These are phyloP conservation scores for Cladosporium sp. DNA, from an alignment of 2,329 filamentous ascomycete species.

Conservation along the genomic window DNA sequence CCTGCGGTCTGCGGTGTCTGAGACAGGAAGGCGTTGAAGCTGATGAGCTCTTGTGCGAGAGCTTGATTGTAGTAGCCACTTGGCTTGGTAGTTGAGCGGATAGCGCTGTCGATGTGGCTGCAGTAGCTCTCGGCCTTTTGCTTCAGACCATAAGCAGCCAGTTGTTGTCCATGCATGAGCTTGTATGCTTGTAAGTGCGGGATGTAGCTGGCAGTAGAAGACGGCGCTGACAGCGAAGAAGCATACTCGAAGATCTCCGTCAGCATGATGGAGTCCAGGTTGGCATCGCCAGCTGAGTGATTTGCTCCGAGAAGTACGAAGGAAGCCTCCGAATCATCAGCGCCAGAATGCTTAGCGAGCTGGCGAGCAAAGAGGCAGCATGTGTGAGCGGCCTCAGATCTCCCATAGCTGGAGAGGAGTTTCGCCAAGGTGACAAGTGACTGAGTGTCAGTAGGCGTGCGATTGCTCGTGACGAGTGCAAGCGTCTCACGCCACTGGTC, in stretches of 20 bases:
- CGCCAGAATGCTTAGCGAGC: constrained; percentile 69
- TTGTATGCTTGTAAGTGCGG: constrained; percentile 91
- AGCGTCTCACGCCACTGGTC: constrained; percentile 94
- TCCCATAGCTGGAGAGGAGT: constrained; percentile 77
- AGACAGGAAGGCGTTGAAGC: constrained; percentile 76
- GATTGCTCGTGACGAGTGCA: constrained; percentile 79
- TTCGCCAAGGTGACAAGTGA: constrained; percentile 77
- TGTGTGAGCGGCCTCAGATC: constrained; percentile 86
- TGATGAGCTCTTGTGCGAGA: constrained; percentile 73
- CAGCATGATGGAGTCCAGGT: constrained; percentile 84
- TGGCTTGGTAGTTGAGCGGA: constrained; percentile 74
- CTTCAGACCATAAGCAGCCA: constrained; percentile 79
- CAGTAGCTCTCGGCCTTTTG: constrained; percentile 88
- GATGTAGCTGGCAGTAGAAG: constrained; percentile 41
- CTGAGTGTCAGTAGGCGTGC: constrained; percentile 71
- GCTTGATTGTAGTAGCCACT: constrained; percentile 81
- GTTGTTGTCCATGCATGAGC: constrained; percentile 74
- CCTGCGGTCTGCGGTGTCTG: constrained; percentile 74
- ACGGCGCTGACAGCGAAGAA: constrained; percentile 60
- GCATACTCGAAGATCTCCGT: constrained; percentile 96
- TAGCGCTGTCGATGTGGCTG: constrained; percentile 71
- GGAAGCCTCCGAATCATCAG: constrained; percentile 73
- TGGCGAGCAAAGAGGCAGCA: constrained; percentile 85
- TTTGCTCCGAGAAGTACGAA: constrained; percentile 85
- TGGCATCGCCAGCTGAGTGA: constrained; percentile 69